Evolutionary conservation across 2,329 filamentous ascomycete genomes (phyloP).

Genomic region (Cryoendolithus antarcticus): DNA sequence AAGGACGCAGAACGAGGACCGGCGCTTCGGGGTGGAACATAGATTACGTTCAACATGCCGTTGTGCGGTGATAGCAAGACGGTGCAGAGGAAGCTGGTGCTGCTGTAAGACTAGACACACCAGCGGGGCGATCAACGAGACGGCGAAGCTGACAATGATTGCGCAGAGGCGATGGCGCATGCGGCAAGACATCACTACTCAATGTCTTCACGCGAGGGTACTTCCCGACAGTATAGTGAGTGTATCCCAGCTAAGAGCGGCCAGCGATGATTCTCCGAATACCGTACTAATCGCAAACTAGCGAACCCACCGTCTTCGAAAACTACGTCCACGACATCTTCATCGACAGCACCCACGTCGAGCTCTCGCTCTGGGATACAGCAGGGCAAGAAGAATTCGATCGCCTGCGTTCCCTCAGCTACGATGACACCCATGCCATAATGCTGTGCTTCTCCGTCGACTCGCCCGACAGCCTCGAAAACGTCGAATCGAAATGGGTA

Average conservation of each 20-base stretch:
- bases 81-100: constrained; percentile 89
- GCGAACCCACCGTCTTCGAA: constrained; percentile 93
- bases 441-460: constrained; percentile 98
- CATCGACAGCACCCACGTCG: constrained; percentile 92
- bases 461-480: constrained; percentile 90
- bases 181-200: constrained; percentile 89
- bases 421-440: constrained; percentile 95
- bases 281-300: constrained; percentile 19
- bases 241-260: too few relatives aligned
- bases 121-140: too few relatives aligned
- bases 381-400: constrained; percentile 99
- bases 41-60: constrained; percentile 24
- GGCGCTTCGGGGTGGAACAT: too few relatives aligned
- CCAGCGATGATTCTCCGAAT: neutral
- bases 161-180: constrained; percentile 80
- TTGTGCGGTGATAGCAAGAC: constrained; percentile 50
- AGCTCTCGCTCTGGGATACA: constrained; percentile 95
- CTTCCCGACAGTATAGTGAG: constrained; percentile 90
- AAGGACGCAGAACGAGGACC: too few relatives aligned
- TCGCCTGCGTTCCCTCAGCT: constrained; percentile 83
- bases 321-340: constrained; percentile 99
- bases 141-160: constrained; percentile 11
- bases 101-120: constrained; percentile 55
- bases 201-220: constrained; percentile 99
- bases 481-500: constrained; percentile 98